A percentile compares a stretch with the other conserved stretches of the same genome.
Conservation (phyloP, 768 basidiomycete genomes). For the Suillus subluteus region DNA sequence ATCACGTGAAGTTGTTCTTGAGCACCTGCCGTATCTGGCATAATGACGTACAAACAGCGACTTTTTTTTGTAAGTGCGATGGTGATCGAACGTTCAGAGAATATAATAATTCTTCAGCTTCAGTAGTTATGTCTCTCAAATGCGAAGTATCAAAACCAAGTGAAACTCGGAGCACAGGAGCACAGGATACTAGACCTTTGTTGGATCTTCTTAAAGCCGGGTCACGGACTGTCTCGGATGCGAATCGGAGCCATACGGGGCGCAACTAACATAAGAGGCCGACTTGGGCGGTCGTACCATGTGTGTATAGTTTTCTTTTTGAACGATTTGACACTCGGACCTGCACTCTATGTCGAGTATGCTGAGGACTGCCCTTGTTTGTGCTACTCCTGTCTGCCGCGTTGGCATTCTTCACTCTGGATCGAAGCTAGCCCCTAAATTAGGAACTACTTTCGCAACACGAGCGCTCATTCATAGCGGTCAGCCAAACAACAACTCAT, state of each 20-base stretch:
- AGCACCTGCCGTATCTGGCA: slow-evolving; percentile 15
- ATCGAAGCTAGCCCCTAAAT: slow-evolving; percentile 13
- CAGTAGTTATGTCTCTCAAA: not conserved
- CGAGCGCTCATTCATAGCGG: slow-evolving; percentile 29
- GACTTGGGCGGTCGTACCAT: not conserved
- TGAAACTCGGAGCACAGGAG: not conserved
- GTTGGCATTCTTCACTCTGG: slow-evolving; percentile 19
- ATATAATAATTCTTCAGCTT: not conserved
- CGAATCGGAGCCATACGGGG: slow-evolving; percentile 29
- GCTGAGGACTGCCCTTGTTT: slow-evolving; percentile 10
- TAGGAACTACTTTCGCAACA: slow-evolving; percentile 9
- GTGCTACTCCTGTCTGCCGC: slow-evolving; percentile 13
- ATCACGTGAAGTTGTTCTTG: slow-evolving; percentile 10
- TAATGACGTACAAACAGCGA: slow-evolving; percentile 10
- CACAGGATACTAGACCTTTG: not conserved
- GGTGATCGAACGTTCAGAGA: not conserved
- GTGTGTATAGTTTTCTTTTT: not conserved
- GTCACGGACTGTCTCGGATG: slow-evolving; percentile 19
- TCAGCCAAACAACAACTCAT: slow-evolving; percentile 24
- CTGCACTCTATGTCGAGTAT: slow-evolving; percentile 11
- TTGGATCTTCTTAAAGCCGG: too few relatives aligned
- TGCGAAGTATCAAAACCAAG: not conserved
- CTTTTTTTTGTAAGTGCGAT: not conserved
- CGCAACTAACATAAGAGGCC: slow-evolving; percentile 24
- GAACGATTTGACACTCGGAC: not conserved